Base-by-base conservation (phyloP, 768 basidiomycete genomes). In the Flagelloscypha sp. region DNA sequence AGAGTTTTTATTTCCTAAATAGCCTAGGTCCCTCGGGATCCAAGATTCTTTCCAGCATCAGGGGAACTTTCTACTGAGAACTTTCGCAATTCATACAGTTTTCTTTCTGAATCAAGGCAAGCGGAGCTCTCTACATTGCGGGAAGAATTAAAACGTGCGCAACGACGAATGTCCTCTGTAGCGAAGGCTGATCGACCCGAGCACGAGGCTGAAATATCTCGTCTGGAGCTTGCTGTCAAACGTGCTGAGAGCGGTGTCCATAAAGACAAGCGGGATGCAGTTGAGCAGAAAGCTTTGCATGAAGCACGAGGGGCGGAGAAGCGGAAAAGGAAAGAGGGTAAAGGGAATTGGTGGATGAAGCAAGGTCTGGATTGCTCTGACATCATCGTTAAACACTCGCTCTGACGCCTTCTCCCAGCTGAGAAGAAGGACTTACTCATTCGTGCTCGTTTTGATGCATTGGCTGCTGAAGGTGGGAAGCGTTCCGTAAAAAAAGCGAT, bases 291-390 rank as follows among this genome's bases (percentile, higher is more conserved):
- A 17, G 84, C 83, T 1, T 52, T 94, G 36, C 48, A 54, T 10
- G 62, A 68, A 43, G 56, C 64, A 24, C 68, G 65, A 49, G 68
- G 66, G 46, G 72, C 71, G 32, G 81, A 89, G 59, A 62, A 57
- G 41, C 69, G 73, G 43, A 89, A 83, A 59, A 64, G 76, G 39
- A 67, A 70, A 37, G 28, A 74, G 34, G 92, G 92, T 3, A 97
- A 97, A 61, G 69, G 72, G 4, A 70, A 63, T 27, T 97, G 87
- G 87, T 84, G 70, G 60, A 65, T 94, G 72, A 95, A 94, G 92
- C 88, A 52, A 47, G 77, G 59, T 25, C 12, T 33, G 8, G 19
- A 17, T 13, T 33, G 15, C 33, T 15, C 18, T 30, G 40, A 31
- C 17, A 34, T 42, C 17, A 21, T 38, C 10, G 18, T 30, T 24